Base-by-base conservation (phyloP, 257 asterid genomes). In the Ophiorrhiza pumila region DNA sequence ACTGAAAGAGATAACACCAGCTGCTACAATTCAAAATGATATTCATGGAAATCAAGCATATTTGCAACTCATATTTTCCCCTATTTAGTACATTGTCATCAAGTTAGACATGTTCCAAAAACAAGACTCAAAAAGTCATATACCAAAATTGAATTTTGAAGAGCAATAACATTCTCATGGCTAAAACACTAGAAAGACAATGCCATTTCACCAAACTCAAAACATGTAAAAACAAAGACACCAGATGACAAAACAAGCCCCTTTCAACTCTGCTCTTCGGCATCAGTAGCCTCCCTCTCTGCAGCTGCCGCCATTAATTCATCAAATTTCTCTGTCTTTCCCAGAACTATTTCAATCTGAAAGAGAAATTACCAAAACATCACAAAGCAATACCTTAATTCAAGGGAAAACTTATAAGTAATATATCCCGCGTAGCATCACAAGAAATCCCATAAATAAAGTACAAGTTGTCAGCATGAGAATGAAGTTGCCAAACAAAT, bases 321-420 rank as follows among this genome's bases (percentile, higher is more conserved):
- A 63, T 81, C 85, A 68, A 81, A 81, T 18, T 81, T 81, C 29
- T 81, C 80, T 0, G 79, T 78, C 73, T 78, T 81, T 31, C 79
- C 85, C 74, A 81, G 74, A 58, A 81, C 71, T 43, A 81, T 76
- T 71, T 81, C 85, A 68, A 81, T 78, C 85, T 81, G 57, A 45
- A n/a, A 57, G 43, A 75, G 3, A 68, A 12, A 50, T 41, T 2
- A 61, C 39, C 53, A 64, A n/a, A 1, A 55, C 53, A 69, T 52
- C 11, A 49, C 14, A 8, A 59, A 11, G 34, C 27, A 34, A 41
- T 5, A 18, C 23, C 13, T 25, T 11, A 34, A 45, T 3, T 11
- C 3, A n/a, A 34, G 17, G 22, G 31, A n/a, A 4, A n/a, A 20
- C 14, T 2, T 7, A 25, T 6, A 20, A 9, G 62, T 9, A 29